These are phyloP conservation scores for Colletotrichum lindemuthianum DNA, from an alignment of 2,329 filamentous ascomycete genomes.

Conservation along the genomic window DNA sequence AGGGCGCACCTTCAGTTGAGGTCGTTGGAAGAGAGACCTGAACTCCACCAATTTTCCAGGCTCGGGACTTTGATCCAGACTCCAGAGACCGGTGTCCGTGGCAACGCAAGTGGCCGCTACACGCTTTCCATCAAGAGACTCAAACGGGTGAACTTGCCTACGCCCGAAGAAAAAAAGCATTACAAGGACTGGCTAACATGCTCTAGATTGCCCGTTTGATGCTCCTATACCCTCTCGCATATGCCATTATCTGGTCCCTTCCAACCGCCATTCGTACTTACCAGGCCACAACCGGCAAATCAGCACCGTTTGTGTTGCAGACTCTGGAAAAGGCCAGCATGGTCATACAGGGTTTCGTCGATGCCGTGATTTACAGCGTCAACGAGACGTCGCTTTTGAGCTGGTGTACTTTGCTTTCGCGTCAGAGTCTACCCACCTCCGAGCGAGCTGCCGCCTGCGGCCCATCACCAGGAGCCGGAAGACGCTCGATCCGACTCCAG, in stretches of 20 bases:
- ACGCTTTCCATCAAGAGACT: slow-evolving; percentile 35
- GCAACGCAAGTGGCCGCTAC: background rate
- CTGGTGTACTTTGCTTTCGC: slow-evolving; percentile 17
- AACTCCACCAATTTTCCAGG: slow-evolving; percentile 3
- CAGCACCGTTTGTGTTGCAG: slow-evolving; percentile 48
- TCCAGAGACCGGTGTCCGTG: slow-evolving; percentile 3
- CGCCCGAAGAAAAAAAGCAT: background rate
- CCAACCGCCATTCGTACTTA: slow-evolving; percentile 53
- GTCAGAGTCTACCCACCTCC: background rate
- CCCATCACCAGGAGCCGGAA: no score
- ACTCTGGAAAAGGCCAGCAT: slow-evolving; percentile 52
- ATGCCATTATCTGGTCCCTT: slow-evolving; percentile 53
- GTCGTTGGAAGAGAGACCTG: slow-evolving; percentile 43
- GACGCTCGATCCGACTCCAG: no score
- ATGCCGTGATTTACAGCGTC: slow-evolving; percentile 52
- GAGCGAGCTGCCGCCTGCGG: background rate
- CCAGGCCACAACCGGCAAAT: slow-evolving; percentile 45
- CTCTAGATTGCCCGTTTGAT: slow-evolving; percentile 51
- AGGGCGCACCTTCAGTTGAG: slow-evolving; percentile 48
- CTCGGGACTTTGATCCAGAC: slow-evolving; percentile 6
- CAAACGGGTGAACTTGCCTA: slow-evolving; percentile 37
- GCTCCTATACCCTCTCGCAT: slow-evolving; percentile 53
- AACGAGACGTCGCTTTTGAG: slow-evolving; percentile 28
- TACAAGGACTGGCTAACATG: background rate
- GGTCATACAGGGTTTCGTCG: slow-evolving; percentile 52